These are phyloP conservation scores for Endothia cerciana DNA, from an alignment of 2,329 filamentous ascomycete genomes.

Conservation along the genomic window DNA sequence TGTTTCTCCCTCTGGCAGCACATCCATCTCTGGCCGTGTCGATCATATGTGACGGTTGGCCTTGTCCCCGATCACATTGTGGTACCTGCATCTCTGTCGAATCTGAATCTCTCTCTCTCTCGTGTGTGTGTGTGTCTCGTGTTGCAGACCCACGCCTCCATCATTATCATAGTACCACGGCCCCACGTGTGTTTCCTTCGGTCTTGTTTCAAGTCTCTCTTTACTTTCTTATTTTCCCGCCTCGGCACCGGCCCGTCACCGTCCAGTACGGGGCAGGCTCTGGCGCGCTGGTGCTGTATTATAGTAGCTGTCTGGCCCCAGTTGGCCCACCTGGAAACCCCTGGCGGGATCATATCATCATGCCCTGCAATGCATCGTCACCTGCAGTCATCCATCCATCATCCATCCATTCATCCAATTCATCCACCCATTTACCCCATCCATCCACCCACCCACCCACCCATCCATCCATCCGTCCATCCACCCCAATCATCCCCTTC, in stretches of 20 bases:
- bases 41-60: background rate
- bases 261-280: background rate
- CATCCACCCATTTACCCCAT: background rate
- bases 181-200: background rate
- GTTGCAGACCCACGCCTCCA: too few relatives aligned
- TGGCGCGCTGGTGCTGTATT: too few relatives aligned
- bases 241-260: conserved; percentile 1
- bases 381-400: background rate
- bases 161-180: too few relatives aligned
- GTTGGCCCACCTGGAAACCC: too few relatives aligned
- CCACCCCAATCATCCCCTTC: background rate
- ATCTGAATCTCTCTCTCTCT: background rate
- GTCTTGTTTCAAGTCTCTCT: background rate
- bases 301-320: too few relatives aligned
- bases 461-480: background rate
- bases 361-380: background rate
- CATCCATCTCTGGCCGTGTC: too few relatives aligned
- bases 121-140: background rate
- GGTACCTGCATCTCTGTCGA: background rate
- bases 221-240: background rate
- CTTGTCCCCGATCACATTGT: background rate
- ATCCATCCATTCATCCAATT: background rate
- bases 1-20: background rate
- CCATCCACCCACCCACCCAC: background rate
- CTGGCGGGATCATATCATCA: background rate